These are phyloP conservation scores for Stygiomarasmius scandens DNA, from an alignment of 1,284 basidiomycete species.

Conservation along the genomic window DNA sequence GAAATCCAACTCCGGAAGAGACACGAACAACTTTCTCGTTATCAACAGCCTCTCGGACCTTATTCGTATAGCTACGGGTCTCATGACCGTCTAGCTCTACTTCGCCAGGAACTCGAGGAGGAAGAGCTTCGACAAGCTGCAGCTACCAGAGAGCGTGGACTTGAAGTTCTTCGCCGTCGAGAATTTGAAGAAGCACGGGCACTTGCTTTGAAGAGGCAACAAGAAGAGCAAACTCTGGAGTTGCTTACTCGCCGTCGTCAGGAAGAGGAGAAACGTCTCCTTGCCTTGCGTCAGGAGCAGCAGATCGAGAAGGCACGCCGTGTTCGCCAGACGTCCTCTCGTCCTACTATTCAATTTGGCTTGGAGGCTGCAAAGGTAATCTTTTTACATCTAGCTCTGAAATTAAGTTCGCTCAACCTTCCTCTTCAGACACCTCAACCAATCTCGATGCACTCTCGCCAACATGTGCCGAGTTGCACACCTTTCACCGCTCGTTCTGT, in stretches of 20 bases:
- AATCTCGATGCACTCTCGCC: too few relatives aligned
- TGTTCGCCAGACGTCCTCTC: background rate
- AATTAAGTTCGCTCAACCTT: too few relatives aligned
- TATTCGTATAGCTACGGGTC: background rate
- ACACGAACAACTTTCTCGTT: conserved; percentile 14
- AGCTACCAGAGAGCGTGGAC: conserved; percentile 5
- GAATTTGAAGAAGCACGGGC: conserved; percentile 15
- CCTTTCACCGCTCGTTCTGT: too few relatives aligned
- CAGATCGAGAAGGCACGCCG: background rate
- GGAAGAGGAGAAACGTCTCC: conserved; percentile 9
- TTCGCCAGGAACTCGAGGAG: conserved; percentile 25
- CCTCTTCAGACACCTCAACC: too few relatives aligned
- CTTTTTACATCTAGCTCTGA: too few relatives aligned
- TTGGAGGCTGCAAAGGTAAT: too few relatives aligned
- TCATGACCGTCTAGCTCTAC: conserved; percentile 11
- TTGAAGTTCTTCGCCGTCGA: conserved; percentile 17
- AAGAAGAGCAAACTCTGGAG: conserved; percentile 10
- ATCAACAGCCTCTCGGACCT: conserved; percentile 1
- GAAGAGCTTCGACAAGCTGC: conserved; percentile 22
- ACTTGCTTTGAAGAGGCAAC: conserved; percentile 11
- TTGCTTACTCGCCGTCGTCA: conserved; percentile 4
- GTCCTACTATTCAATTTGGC: too few relatives aligned
- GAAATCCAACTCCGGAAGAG: conserved; percentile 31
- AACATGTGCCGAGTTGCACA: too few relatives aligned
- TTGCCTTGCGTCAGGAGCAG: conserved; percentile 1